Evolutionary conservation across 495 filamentous ascomycete genomes (phyloP), one percentile per base, ranked within the genome.

Genomic region (Talaromyces proteolyticus): DNA sequence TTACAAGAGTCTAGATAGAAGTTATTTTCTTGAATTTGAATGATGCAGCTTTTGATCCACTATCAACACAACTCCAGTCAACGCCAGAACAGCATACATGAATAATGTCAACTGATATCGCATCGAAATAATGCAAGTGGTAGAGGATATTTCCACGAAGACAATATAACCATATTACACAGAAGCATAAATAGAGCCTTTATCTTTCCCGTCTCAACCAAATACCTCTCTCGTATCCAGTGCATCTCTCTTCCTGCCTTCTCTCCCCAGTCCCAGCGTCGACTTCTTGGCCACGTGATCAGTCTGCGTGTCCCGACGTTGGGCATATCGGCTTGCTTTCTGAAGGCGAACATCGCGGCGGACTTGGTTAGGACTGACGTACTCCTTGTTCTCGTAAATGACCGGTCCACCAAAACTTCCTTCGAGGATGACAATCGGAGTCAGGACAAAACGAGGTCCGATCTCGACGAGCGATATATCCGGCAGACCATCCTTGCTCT

Each of bases 351-450:
- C 38, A 47, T 96, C 93, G 18, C 87, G 69, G 49, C 93, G 78
- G 53, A 98, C 82, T 67, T 95, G 90, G 74, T 98, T 98, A 24
- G 93, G 94, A 57, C 85, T 90, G 47, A 98, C 89, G 60, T 96
- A 98, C 60, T 96, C 88, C 77, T 93, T 95, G 67, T 98, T 98
- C 79, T 97, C 91, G 72, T 95, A 97, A 54, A 98, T 91, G 49
- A 97, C 88, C 1, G 94, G 94, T 0, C 93, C 93, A 46, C 93
- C 93, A 57, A 99, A 99, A 53, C 86, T 89, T 23, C 87, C 88
- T 66, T 99, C 93, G 47, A 95, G 80, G 55, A 99, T 96, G 41
- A 97, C 81, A 52, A 97, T 97, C 2, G 94, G 93, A 42, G 92
- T 96, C 44, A 97, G 71, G 18, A 97, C 92, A 60, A 97, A 95